Conservation (phyloP, 768 basidiomycete species). For the Podaxis pistillaris region DNA sequence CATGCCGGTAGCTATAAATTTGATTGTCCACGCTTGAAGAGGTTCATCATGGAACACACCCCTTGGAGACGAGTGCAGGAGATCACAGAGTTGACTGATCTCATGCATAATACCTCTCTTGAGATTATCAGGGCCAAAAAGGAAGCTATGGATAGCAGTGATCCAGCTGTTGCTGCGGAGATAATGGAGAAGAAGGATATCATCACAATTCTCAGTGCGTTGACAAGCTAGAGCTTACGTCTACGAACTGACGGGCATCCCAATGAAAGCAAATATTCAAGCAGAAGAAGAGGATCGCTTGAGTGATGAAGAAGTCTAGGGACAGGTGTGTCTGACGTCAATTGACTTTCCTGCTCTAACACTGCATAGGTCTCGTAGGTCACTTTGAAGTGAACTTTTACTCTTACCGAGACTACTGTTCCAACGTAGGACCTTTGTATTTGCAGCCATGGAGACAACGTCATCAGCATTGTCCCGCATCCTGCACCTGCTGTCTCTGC, state of each 20-base stretch:
- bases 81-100: slow-evolving; percentile 30
- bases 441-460: slow-evolving; percentile 43
- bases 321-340: slow-evolving; percentile 29
- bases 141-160: slow-evolving; percentile 30
- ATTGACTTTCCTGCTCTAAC: neutral
- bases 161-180: slow-evolving; percentile 31
- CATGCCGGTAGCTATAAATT: slow-evolving; percentile 23
- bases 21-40: slow-evolving; percentile 28
- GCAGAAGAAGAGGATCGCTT: slow-evolving; percentile 30
- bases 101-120: slow-evolving; percentile 34
- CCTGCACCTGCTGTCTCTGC: slow-evolving; percentile 30
- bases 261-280: slow-evolving; percentile 41
- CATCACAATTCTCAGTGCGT: slow-evolving; percentile 44
- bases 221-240: neutral
- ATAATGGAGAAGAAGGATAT: slow-evolving; percentile 44
- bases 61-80: slow-evolving; percentile 30
- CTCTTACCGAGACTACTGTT: neutral
- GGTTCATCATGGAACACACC: slow-evolving; percentile 29
- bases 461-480: slow-evolving; percentile 34
- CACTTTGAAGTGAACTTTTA: neutral
- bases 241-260: neutral
- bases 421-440: slow-evolving; percentile 7
- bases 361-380: slow-evolving; percentile 1
- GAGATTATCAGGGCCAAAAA: slow-evolving; percentile 38
- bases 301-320: slow-evolving; percentile 36